Base-by-base conservation (phyloP, 2,329 filamentous ascomycete genomes). In the Trichophyton mentagrophytes region DNA sequence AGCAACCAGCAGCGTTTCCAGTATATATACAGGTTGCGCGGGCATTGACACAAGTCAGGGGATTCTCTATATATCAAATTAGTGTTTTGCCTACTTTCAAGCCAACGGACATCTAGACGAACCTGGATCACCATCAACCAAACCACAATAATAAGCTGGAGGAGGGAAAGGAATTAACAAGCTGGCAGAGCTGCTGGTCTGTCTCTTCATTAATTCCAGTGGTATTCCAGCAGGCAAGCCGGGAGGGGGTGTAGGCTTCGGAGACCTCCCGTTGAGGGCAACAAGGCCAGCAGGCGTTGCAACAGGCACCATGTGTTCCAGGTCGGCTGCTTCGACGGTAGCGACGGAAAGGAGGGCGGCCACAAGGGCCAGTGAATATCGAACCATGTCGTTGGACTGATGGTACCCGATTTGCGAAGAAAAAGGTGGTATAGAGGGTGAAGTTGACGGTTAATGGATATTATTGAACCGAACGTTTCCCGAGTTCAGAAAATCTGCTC, bases 101-200 rank as follows among this genome's bases (percentile, higher is more conserved):
- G 33, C 30, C 2, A 0, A 36, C 40, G 8, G 13, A 3, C n/a
- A 57, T 55, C 22, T 56, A 15, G 9, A 66, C 64, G 51, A 13
- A 66, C 64, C 61, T 59, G 64, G 57, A 42, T 66, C 61, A n/a
- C 62, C 57, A 25, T 63, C 44, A 11, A 66, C 64, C 36, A 66
- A 22, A 59, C 64, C 64, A 49, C 64, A 66, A 40, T 65, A 65
- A 22, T 61, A 66, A 15, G 60, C 62, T 27, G 62, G 63, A 38
- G 64, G 59, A 44, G 64, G 64, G 9, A 61, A 62, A 11, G 61
- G 61, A 22, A 64, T 60, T n/a, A 33, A 17, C 20, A 61, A 38
- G n/a, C 51, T 59, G 27, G 13, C 17, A 15, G 30, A 36, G 11
- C 27, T 15, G n/a, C 13, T 58, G 7, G 9, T 20, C 33, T 61